Conservation (phyloP, 2,329 filamentous ascomycete species). For the Teratosphaeria gauchensis region DNA sequence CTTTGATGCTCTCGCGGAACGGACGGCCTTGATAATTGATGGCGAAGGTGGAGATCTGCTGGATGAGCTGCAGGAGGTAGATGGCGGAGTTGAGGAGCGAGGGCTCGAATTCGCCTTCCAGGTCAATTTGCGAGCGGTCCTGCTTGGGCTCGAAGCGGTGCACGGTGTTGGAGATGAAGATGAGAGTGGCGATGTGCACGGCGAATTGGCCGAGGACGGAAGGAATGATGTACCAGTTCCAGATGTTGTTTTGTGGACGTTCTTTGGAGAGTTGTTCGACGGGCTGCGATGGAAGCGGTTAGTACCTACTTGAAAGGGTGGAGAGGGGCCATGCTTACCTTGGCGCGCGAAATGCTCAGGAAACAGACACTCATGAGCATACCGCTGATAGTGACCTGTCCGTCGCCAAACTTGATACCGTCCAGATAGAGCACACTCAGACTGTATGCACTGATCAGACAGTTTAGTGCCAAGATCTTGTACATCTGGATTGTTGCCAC, state of each 20-base stretch:
- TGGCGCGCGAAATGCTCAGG: slow-evolving; percentile 93
- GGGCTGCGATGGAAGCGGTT: slow-evolving; percentile 41
- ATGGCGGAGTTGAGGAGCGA: slow-evolving; percentile 94
- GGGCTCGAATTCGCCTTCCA: slow-evolving; percentile 89
- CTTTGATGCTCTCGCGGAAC: slow-evolving; percentile 89
- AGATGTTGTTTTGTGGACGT: slow-evolving; percentile 95
- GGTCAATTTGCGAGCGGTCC: slow-evolving; percentile 55
- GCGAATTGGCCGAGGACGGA: slow-evolving; percentile 96
- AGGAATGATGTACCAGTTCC: slow-evolving; percentile 97
- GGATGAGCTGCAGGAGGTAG: slow-evolving; percentile 93
- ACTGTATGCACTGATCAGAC: slow-evolving; percentile 94
- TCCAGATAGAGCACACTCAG: slow-evolving; percentile 92
- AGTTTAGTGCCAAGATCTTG: slow-evolving; percentile 94
- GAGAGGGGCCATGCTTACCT: slow-evolving; percentile 38
- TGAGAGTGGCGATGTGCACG: slow-evolving; percentile 84
- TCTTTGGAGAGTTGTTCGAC: slow-evolving; percentile 95
- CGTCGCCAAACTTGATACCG: slow-evolving; percentile 97
- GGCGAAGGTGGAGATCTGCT: slow-evolving; percentile 97
- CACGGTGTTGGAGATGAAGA: slow-evolving; percentile 87
- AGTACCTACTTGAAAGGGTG: slow-evolving; percentile 12
- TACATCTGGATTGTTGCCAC: slow-evolving; percentile 99
- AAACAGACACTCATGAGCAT: slow-evolving; percentile 99
- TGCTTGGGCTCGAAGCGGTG: slow-evolving; percentile 66
- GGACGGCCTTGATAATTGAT: slow-evolving; percentile 99
- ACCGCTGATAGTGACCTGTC: slow-evolving; percentile 95